phyloP scores from a whole-genome alignment of 2,329 filamentous ascomycete species.

The Aureobasidium namibiae region DNA sequence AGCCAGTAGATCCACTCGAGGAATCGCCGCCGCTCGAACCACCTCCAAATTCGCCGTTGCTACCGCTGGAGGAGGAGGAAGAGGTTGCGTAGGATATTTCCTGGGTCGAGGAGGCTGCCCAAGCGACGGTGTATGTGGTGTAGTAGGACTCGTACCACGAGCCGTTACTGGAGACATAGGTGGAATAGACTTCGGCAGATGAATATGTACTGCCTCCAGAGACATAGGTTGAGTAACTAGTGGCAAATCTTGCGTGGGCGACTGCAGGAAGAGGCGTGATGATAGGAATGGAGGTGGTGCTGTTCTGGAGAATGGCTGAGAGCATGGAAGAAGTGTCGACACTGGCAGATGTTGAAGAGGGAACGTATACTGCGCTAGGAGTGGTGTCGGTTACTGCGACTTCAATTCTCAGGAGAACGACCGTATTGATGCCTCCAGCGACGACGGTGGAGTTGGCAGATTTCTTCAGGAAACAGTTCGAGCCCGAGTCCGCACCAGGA shows the following conservation, averaged over 20 bases:
- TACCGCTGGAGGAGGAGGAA: constrained; percentile 12
- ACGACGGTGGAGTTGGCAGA: constrained; percentile 20
- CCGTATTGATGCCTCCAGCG: constrained; percentile 22
- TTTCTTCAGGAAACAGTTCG: constrained; percentile 27
- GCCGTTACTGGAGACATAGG: constrained; percentile 19
- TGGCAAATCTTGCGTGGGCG: constrained; percentile 16
- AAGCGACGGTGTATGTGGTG: constrained; percentile 22
- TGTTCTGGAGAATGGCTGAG: constrained; percentile 21
- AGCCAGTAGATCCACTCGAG: not conserved
- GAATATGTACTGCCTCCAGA: constrained; percentile 25
- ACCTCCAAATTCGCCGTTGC: constrained; percentile 11
- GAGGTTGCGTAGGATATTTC: constrained; percentile 20
- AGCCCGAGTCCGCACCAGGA: constrained; percentile 16
- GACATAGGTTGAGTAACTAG: constrained; percentile 23
- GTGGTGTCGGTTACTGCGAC: constrained; percentile 19
- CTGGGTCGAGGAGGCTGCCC: constrained; percentile 22
- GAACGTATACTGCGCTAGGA: constrained; percentile 21
- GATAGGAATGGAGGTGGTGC: constrained; percentile 22
- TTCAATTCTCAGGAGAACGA: constrained; percentile 23
- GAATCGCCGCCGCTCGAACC: constrained; percentile 3
- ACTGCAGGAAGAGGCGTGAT: constrained; percentile 22
- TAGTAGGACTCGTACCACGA: constrained; percentile 25
- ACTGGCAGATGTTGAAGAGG: constrained; percentile 14
- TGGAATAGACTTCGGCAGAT: constrained; percentile 22
- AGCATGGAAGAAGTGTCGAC: constrained; percentile 19